These are phyloP conservation scores for Crithidia fasciculata DNA, from an alignment of 208 protist genomes.

Conservation along the genomic window DNA sequence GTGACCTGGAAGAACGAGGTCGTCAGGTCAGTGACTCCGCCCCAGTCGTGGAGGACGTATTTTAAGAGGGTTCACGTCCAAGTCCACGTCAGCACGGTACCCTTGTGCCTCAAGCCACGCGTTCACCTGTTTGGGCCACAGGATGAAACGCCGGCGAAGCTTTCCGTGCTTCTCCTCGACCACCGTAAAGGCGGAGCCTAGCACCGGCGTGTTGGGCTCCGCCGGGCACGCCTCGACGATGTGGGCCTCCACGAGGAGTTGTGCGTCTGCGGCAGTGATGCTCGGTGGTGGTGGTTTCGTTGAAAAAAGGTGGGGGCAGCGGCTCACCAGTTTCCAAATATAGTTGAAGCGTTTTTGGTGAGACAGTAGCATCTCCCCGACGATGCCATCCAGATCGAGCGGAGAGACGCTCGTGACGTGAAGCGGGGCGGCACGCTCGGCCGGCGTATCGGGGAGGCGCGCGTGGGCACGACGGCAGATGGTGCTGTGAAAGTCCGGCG, in stretches of 20 bases:
- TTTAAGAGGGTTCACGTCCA: neutral
- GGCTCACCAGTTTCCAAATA: neutral
- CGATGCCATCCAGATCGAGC: neutral
- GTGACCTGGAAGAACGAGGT: conserved; percentile 27
- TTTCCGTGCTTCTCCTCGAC: conserved; percentile 24
- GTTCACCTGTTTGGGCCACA: conserved; percentile 29
- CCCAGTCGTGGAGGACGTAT: conserved; percentile 16
- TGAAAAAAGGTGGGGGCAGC: neutral
- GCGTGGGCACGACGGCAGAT: neutral
- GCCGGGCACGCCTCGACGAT: neutral
- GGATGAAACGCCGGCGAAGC: conserved; percentile 15
- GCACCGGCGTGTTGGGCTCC: neutral
- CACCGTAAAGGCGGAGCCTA: conserved; percentile 18
- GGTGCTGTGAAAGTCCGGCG: conserved; percentile 5
- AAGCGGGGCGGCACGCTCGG: neutral
- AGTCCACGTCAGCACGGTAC: conserved; percentile 2
- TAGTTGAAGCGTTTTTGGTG: neutral
- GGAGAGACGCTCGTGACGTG: neutral
- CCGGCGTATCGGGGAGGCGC: conserved; percentile 12
- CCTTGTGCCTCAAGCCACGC: conserved; percentile 6
- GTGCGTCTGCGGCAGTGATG: no score
- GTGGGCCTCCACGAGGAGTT: neutral
- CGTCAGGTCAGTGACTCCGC: conserved; percentile 21
- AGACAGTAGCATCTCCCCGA: neutral
- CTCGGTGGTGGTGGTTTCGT: no score